Base-by-base conservation (phyloP, 495 filamentous ascomycete genomes). In the Parathielavia appendiculata region DNA sequence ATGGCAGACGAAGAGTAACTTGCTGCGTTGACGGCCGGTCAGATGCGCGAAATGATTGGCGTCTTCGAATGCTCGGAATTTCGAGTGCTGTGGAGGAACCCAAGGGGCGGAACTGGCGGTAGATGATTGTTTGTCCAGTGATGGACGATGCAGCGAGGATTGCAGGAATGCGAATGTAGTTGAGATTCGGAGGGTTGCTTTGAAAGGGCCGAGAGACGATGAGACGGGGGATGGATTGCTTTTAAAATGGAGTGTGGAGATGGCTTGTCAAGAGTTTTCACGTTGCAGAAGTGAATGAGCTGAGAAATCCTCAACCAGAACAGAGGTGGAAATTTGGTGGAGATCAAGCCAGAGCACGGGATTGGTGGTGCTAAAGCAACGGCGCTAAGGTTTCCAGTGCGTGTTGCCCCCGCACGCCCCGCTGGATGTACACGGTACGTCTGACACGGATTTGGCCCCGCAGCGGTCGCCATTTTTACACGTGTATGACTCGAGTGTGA, bases 31-130 rank as follows among this genome's bases (percentile, higher is more conserved):
- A 60, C 35, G 49, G 56, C 20, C 52, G 53, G 49, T 61, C 47
- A 65, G 44, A 22, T 40, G 57, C 38, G 54, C 47, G 57, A 60
- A 56, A 55, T 51, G 57, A 59, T 59, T 61, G 64, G 59, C 54
- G 52, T 53, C 34, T 41, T 53, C 54, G 53, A 50, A 53, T 57
- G 52, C 14, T 50, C 20, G 14, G 47, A 34, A 39, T 48, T 54
- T 54, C 26, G 53, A 51, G 48, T 47, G 30, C 44, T 58, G 45
- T 46, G 55, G 55, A 57, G 39, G 26, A 13, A 22, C 38, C 23
- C 45, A 41, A 19, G 47, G 47, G 20, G 55, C 51, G 55, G 46
- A 57, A 50, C 55, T 23, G 23, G 35, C 30, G 54, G 46, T 32
- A 22, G 38, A 17, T 56, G 35, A n/a, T 41, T 17, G 55, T 16